Evolutionary conservation across 2,329 filamentous ascomycete species (phyloP), one percentile per base, ranked within the genome.

Genomic region (Apiospora sp.): DNA sequence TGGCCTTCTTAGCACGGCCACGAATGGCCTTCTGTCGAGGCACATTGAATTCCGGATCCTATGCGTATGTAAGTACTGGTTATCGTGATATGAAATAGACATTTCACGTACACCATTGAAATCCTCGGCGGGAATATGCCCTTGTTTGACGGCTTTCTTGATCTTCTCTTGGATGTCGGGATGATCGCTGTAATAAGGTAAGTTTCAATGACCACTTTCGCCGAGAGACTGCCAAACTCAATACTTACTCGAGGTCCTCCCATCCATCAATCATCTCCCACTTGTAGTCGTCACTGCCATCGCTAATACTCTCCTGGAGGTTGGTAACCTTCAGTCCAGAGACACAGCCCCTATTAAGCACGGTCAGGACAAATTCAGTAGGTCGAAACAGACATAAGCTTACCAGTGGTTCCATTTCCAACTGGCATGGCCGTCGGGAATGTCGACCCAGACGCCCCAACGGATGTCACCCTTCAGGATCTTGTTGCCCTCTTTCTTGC

Each of bases 341-440:
- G 48, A 95, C 90, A 78, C 96, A 98, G 43, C 96, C 95, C 95
- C 95, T 97, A 5, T 41, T 3, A 24, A 13, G 41, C 13, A 10
- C 37, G 19, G 58, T 64, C 1, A 64, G 69, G 30, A 3, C 43
- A 48, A 58, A 8, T 58, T 24, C 71, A 30, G 54, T 64, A 64
- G 64, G 34, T 67, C 72, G 67, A 49, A 61, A 77, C 88, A 79
- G 87, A 16, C 24, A 46, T 27, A 4, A 22, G 41, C 67, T 68
- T 14, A 97, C 96, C 96, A 98, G 81, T 98, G 96, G 80, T 92
- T 93, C 91, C 93, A 98, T 72, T 85, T 82, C 90, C 91, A 97
- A 78, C 87, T 88, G 58, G 89, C 89, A 78, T 91, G 87, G 0
- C 89, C 87, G 0, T 86, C 78, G 43, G 84, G 70, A 75, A 92